Evolutionary conservation across 225 moss, liverwort and hornwort species (phyloP), one percentile per base, ranked within the genome.

Genomic region (Physcomitrium patens): DNA sequence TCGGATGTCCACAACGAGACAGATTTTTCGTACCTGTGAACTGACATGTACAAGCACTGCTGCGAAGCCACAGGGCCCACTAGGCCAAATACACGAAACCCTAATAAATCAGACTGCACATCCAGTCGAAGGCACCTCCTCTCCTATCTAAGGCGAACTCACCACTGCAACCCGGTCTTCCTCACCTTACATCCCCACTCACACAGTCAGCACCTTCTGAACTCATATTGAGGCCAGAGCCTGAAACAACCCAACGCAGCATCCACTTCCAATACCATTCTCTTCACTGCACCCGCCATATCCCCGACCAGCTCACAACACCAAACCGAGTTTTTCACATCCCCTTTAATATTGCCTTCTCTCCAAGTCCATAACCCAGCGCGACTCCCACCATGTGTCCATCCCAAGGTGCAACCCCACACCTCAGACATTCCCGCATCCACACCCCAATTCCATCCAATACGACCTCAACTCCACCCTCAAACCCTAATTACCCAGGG

Each of bases 401-500:
- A n/a, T 48, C 48, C 24, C 60, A 24, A 27, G 5, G 16, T 22
- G 65, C 23, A 9, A 14, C 23, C 2, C 16, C 65, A 20, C 0
- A 15, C 10, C 49, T 12, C 18, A 37, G 12, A 49, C 15, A 8
- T 49, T 16, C 28, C 7, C 27, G 11, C 67, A 51, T 48, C 65
- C 17, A 11, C 12, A 8, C 0, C 11, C 11, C 57, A 23, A 68
- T 13, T 22, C 54, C 51, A 18, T 52, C 41, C 51, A 19, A 31
- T 19, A 67, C 3, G 9, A 67, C 17, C 47, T 65, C 49, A 19
- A 46, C 49, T 22, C 42, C 48, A 18, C 31, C 31, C 31, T 37
- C 69, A 53, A 62, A 62, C 76, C 76, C 76, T 76, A 69, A 44
- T 69, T 24, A 76, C 60, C 22, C 15, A 46, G 26, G 58, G 8